Evolutionary conservation across 129 eudicot genomes (phyloP).

Genomic region (Cynara cardunculus): DNA sequence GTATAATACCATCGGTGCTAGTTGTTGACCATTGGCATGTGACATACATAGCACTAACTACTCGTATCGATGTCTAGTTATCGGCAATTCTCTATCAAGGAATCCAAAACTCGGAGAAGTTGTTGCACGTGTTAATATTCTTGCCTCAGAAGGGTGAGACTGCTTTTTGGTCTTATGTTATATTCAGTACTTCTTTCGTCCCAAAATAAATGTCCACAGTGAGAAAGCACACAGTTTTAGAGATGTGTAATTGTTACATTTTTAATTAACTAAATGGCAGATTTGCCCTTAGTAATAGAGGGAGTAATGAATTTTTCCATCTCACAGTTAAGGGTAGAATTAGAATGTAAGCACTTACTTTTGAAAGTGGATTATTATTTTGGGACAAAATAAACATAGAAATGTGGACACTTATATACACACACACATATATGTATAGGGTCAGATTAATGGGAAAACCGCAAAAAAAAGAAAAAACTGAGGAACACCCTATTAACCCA

Average conservation of each 20-base stretch:
- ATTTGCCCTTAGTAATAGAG: neutral
- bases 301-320: neutral
- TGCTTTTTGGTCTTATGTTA: neutral
- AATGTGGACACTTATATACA: neutral
- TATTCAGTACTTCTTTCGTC: neutral
- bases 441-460: too few relatives aligned
- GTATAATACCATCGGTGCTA: neutral
- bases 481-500: too few relatives aligned
- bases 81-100: constrained; percentile 85
- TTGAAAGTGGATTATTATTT: neutral
- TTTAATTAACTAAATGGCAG: neutral
- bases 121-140: constrained; percentile 94
- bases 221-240: neutral
- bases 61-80: constrained; percentile 44
- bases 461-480: too few relatives aligned
- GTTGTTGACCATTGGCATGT: neutral
- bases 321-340: neutral
- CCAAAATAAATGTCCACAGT: neutral
- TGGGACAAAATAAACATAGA: neutral
- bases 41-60: neutral
- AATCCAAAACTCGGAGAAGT: constrained; percentile 82
- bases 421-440: too few relatives aligned
- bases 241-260: neutral
- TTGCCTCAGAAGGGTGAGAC: constrained; percentile 88
- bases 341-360: neutral